These are phyloP conservation scores for Coemansia sp. DNA, from an alignment of 192 early-diverging fungal species.

Conservation along the genomic window DNA sequence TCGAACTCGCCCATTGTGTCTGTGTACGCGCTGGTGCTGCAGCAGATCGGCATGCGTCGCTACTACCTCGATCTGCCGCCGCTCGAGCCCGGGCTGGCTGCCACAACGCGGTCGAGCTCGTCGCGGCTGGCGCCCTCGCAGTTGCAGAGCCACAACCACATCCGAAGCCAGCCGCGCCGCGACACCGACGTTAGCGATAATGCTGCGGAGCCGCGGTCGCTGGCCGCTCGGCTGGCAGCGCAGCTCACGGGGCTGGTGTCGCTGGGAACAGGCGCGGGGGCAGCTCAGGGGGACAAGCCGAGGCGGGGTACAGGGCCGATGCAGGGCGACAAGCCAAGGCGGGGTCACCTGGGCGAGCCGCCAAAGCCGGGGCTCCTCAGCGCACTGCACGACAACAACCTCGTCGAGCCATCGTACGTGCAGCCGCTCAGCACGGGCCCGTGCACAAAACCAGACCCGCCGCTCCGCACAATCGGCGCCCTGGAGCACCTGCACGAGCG, in stretches of 20 bases:
- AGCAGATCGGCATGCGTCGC: slow-evolving; percentile 45
- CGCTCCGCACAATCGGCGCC: slow-evolving; percentile 12
- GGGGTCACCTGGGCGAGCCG: too few relatives aligned
- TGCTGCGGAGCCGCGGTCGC: slow-evolving; percentile 7
- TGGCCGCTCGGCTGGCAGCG: slow-evolving; percentile 14
- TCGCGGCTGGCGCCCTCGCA: slow-evolving; percentile 8
- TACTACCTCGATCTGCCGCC: slow-evolving; percentile 39
- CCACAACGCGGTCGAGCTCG: slow-evolving; percentile 11
- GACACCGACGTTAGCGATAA: too few relatives aligned
- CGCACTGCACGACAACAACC: background rate
- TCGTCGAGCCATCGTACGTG: slow-evolving; percentile 17
- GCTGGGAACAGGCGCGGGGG: too few relatives aligned
- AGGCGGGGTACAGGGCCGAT: too few relatives aligned
- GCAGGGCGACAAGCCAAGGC: too few relatives aligned
- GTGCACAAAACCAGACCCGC: background rate
- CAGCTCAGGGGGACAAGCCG: too few relatives aligned
- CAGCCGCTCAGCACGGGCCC: slow-evolving; percentile 18
- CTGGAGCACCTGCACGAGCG: slow-evolving; percentile 12
- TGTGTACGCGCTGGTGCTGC: slow-evolving; percentile 47
- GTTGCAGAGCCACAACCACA: background rate
- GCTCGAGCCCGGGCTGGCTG: background rate
- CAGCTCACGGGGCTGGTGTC: slow-evolving; percentile 12
- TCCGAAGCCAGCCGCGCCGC: too few relatives aligned
- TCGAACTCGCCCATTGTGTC: slow-evolving; percentile 52
- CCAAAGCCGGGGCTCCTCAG: background rate